Base-by-base conservation (phyloP, 257 asterid species). In the Nicotiana tomentosiformis region DNA sequence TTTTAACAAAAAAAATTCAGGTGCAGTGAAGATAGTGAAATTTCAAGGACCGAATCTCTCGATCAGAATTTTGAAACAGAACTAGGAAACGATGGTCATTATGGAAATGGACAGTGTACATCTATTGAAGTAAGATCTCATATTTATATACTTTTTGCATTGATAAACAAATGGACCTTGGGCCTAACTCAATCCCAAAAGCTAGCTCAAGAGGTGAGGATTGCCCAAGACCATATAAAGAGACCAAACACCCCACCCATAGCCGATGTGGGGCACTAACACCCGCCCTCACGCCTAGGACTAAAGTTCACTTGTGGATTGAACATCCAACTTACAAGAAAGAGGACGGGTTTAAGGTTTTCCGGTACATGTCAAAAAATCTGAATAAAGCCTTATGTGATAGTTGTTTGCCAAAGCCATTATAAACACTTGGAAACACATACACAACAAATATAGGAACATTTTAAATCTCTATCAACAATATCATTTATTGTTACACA, bases 61-160 rank as follows among this genome's bases (percentile, higher is more conserved):
- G 90, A 88, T 81, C 87, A 57, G 80, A 83, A 84, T 78, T 64
- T 88, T 88, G 93, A 88, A 82, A 62, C 78, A 43, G 91, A 88
- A 80, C 84, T 69, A 80, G 84, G 74, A 80, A 88, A 86, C 62
- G 78, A 78, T 66, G 81, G 85, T 72, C 67, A 81, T 64, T 79
- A 67, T 60, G 87, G 84, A 76, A 84, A 77, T 84, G 85, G 83
- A 77, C 83, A 67, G 84, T 83, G 82, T 32, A 83, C 78, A 86
- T 90, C 89, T 77, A 81, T 87, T 80, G 92, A 94, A 84, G 98
- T 94, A 95, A 92, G 95, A 85, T 89, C 88, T 85, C 88, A 55
- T 35, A 60, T 67, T 29, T 51, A 51, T 26, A 4, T 51, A 51
- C 16, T 29, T 76, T 76, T 29, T 76, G 65, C 46, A 16, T 76